A percentile compares a stretch with the other conserved stretches of the same genome.
Evolutionary conservation across 306 rosid species (phyloP).

Genomic region (Casuarina cunninghamiana): DNA sequence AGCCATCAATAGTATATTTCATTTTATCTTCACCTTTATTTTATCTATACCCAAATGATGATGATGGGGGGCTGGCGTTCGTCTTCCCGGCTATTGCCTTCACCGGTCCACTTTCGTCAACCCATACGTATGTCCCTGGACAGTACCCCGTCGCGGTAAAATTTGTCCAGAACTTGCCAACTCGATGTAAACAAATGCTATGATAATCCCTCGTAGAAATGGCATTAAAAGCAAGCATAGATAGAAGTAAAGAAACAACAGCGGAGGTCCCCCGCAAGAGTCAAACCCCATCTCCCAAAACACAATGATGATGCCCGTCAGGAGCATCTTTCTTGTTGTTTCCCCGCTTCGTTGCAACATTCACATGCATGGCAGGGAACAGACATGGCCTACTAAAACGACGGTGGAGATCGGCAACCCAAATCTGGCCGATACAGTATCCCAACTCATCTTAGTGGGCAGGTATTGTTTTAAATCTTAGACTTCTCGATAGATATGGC

Average conservation of each 20-base stretch:
- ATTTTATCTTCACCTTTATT: no score
- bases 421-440: background rate
- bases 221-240: background rate
- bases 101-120: no score
- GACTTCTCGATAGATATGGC: background rate
- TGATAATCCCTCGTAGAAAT: no score
- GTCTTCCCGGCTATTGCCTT: no score
- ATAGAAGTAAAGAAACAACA: background rate
- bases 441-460: background rate
- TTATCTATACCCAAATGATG: no score
- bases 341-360: background rate
- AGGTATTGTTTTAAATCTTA: background rate
- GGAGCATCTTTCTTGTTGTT: background rate
- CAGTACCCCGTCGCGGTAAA: no score
- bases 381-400: background rate
- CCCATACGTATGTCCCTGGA: no score
- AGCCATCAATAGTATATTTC: no score
- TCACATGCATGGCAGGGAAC: background rate
- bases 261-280: background rate
- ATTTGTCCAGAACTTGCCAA: no score
- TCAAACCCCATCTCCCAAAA: background rate
- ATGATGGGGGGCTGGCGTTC: no score
- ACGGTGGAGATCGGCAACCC: background rate
- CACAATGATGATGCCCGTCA: background rate
- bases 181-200: no score